phyloP scores from a whole-genome alignment of 2,329 filamentous ascomycete species.

The Claviceps capensis region DNA sequence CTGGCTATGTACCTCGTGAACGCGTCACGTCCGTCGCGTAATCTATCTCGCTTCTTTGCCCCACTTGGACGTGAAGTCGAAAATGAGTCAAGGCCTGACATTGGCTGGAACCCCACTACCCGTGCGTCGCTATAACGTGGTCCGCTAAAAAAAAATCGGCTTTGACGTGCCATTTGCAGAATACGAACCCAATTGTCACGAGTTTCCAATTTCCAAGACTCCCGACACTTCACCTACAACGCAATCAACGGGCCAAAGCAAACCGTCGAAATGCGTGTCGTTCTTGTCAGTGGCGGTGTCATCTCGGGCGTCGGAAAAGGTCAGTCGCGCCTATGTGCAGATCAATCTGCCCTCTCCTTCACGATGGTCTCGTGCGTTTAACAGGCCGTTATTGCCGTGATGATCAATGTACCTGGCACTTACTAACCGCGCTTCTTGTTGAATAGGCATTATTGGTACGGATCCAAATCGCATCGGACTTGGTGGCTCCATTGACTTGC shows the following conservation, averaged over 20 bases:
- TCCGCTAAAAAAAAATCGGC: not conserved
- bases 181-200: not conserved
- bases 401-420: not conserved
- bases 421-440: not conserved
- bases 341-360: not conserved
- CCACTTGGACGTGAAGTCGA: not conserved
- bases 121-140: not conserved
- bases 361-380: not conserved
- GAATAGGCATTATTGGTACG: conserved; percentile 6
- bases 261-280: conserved; percentile 14
- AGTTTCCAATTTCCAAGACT: not conserved
- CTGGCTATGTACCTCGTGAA: too few species aligned
- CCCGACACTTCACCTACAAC: not conserved
- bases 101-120: not conserved
- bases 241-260: not conserved
- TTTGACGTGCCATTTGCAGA: not conserved
- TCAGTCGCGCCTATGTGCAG: conserved; percentile 14
- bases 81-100: too few species aligned
- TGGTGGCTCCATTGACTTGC: not conserved
- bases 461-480: too few species aligned
- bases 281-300: conserved; percentile 26
- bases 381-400: not conserved
- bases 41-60: not conserved
- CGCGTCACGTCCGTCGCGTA: too few species aligned
- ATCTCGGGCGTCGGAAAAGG: conserved; percentile 49